Evolutionary conservation across 345 rosid genomes (phyloP).

Genomic region (Carallia brachiata): DNA sequence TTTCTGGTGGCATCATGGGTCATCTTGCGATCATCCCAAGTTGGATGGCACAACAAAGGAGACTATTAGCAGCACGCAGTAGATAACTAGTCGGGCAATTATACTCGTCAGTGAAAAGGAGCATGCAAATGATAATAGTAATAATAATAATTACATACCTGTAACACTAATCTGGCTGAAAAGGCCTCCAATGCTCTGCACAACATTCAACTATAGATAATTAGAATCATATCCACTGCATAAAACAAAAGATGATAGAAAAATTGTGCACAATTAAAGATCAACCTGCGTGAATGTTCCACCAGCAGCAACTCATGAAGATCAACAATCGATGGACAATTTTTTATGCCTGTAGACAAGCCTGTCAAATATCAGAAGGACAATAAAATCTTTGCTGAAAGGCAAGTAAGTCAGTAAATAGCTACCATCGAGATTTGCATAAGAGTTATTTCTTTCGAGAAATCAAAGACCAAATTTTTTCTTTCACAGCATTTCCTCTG

Average conservation of each 20-base stretch:
- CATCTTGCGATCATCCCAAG: conserved; percentile 69
- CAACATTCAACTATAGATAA: conserved; percentile 15
- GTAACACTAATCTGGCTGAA: conserved; percentile 56
- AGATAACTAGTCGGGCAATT: conserved; percentile 8
- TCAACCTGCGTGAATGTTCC: conserved; percentile 80
- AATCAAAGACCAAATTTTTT: conserved; percentile 86
- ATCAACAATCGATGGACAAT: conserved; percentile 63
- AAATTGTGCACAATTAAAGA: conserved; percentile 5
- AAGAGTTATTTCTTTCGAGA: conserved; percentile 86
- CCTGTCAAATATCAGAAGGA: background rate
- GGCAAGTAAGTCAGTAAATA: conserved; percentile 4
- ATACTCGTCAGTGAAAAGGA: background rate
- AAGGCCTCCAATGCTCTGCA: conserved; percentile 78
- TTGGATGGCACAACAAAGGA: conserved; percentile 74
- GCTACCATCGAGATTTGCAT: conserved; percentile 65
- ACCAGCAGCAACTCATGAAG: conserved; percentile 86
- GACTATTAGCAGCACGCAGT: conserved; percentile 58
- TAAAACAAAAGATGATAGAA: background rate
- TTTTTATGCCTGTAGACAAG: conserved; percentile 55
- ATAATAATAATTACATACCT: conserved; percentile 36
- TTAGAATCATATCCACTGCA: background rate
- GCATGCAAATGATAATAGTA: background rate
- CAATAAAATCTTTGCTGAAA: background rate
- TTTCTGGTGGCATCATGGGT: conserved; percentile 58
- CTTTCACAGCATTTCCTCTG: conserved; percentile 88